Evolutionary conservation across 202 grass and related monocot species (phyloP).

Genomic region (Schoenoplectus triqueter): DNA sequence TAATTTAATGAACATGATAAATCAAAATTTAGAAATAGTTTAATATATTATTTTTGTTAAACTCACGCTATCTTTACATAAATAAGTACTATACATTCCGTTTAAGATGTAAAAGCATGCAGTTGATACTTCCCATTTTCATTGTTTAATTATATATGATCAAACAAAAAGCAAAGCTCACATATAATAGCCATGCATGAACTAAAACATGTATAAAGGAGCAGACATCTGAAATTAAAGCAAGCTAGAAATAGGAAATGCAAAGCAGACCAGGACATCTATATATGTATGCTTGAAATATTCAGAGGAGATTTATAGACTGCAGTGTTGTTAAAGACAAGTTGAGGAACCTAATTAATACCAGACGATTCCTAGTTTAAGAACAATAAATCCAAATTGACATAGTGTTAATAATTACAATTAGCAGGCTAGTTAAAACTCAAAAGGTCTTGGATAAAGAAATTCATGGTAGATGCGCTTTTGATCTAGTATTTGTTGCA

Average conservation of each 20-base stretch:
- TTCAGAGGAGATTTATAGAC: background rate
- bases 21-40: too few relatives aligned
- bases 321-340: background rate
- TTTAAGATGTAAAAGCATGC: too few relatives aligned
- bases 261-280: background rate
- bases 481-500: background rate
- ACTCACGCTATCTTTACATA: too few relatives aligned
- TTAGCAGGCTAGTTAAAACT: background rate
- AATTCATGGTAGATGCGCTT: background rate
- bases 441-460: background rate
- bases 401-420: background rate
- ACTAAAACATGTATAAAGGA: background rate
- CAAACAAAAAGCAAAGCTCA: background rate
- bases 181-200: too few relatives aligned
- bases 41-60: too few relatives aligned
- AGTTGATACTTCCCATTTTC: background rate
- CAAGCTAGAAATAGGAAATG: background rate
- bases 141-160: background rate
- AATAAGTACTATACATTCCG: too few relatives aligned
- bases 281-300: background rate
- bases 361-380: background rate
- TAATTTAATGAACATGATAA: too few relatives aligned
- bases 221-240: background rate
- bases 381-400: background rate
- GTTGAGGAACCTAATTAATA: background rate